Evolutionary conservation across 2,329 filamentous ascomycete genomes (phyloP).

Genomic region (Colletotrichum liaoningense): DNA sequence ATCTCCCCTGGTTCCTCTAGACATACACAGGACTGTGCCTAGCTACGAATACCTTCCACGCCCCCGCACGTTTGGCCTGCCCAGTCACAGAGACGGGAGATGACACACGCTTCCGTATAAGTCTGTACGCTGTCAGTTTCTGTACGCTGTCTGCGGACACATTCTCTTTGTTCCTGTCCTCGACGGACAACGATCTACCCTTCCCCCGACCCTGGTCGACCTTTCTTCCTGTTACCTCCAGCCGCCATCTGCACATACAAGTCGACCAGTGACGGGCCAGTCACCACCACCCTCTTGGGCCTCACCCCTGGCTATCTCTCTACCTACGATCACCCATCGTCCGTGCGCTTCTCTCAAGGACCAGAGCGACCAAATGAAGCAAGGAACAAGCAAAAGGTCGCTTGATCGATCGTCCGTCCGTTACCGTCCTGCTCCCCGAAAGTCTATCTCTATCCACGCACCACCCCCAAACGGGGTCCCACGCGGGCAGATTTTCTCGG

Average conservation of each 20-base stretch:
- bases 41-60: background rate
- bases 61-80: background rate
- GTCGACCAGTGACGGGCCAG: background rate
- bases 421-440: background rate
- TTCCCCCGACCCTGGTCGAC: background rate
- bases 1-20: background rate
- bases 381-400: background rate
- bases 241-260: background rate
- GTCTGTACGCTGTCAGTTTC: background rate
- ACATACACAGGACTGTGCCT: background rate
- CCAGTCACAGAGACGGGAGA: background rate
- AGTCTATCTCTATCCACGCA: background rate
- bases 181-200: background rate
- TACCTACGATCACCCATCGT: background rate
- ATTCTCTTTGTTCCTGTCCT: background rate
- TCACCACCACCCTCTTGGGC: background rate
- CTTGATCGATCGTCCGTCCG: conserved; percentile 1
- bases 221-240: background rate
- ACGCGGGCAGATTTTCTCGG: background rate
- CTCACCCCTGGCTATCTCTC: background rate
- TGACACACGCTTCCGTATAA: background rate
- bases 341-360: background rate
- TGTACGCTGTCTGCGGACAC: background rate
- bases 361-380: background rate
- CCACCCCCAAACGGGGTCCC: background rate